Evolutionary conservation across 768 basidiomycete species (phyloP).

Genomic region (Hemileccinum impolitum): DNA sequence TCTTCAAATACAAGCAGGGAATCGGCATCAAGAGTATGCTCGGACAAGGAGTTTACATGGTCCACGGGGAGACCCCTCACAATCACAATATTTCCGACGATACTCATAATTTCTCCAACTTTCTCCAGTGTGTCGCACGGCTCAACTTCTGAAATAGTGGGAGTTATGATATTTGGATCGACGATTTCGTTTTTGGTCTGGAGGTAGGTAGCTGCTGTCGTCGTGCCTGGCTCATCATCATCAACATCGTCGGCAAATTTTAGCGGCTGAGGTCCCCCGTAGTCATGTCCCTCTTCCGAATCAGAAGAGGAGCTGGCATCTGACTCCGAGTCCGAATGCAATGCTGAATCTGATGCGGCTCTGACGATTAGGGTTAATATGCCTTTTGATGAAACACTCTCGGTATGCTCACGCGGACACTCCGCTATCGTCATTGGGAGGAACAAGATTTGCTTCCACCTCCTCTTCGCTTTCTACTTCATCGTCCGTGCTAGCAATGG

Average conservation of each 20-base stretch:
- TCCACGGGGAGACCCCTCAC: slow-evolving; percentile 58
- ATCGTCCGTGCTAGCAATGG: slow-evolving; percentile 50
- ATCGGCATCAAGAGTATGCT: slow-evolving; percentile 78
- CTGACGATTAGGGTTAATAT: slow-evolving; percentile 24
- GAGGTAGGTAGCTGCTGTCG: slow-evolving; percentile 42
- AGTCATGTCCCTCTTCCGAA: slow-evolving; percentile 16
- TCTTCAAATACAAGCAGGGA: slow-evolving; percentile 90
- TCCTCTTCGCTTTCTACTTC: slow-evolving; percentile 67
- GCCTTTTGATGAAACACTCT: neutral
- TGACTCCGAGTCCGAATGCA: slow-evolving; percentile 35
- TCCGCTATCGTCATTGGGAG: slow-evolving; percentile 38
- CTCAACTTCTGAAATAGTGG: slow-evolving; percentile 61
- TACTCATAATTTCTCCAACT: slow-evolving; percentile 75
- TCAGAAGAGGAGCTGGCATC: slow-evolving; percentile 20
- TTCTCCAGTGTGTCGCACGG: slow-evolving; percentile 64
- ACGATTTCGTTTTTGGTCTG: slow-evolving; percentile 69
- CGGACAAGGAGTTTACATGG: slow-evolving; percentile 43
- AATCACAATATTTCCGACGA: slow-evolving; percentile 71
- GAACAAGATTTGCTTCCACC: slow-evolving; percentile 60
- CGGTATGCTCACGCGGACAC: slow-evolving; percentile 19
- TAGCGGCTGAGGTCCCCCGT: slow-evolving; percentile 3
- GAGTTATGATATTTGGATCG: slow-evolving; percentile 57
- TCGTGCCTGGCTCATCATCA: slow-evolving; percentile 49
- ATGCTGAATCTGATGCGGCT: slow-evolving; percentile 34
- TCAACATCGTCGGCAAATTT: slow-evolving; percentile 34